Conservation (phyloP, 257 asterid genomes). For the Salvia rosmarinus region DNA sequence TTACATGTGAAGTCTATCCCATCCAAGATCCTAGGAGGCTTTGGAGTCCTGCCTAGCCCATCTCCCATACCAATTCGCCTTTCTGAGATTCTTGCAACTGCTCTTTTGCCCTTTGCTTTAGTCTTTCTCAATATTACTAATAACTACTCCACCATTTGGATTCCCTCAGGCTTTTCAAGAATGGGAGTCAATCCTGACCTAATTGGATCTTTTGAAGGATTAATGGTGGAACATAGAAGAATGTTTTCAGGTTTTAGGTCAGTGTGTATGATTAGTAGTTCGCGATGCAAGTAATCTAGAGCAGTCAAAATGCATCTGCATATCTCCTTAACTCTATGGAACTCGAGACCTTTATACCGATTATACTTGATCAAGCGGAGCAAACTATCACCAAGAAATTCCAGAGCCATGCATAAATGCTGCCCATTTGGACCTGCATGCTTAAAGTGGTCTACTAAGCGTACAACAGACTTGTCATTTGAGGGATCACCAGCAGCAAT, state of each 20-base stretch:
- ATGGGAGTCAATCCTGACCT: slow-evolving; percentile 76
- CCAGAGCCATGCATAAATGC: slow-evolving; percentile 95
- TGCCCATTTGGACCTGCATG: slow-evolving; percentile 98
- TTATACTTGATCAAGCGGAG: slow-evolving; percentile 74
- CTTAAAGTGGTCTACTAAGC: slow-evolving; percentile 82
- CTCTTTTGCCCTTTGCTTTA: slow-evolving; percentile 92
- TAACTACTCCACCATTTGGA: slow-evolving; percentile 60
- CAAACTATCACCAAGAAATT: slow-evolving; percentile 94
- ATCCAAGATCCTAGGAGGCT: slow-evolving; percentile 75
- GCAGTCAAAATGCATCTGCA: slow-evolving; percentile 89
- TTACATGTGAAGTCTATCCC: slow-evolving; percentile 86
- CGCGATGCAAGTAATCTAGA: slow-evolving; percentile 82
- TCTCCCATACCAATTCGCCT: slow-evolving; percentile 73
- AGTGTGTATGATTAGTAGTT: slow-evolving; percentile 80
- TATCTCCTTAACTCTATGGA: slow-evolving; percentile 83
- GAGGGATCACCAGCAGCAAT: slow-evolving; percentile 77
- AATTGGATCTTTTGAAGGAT: slow-evolving; percentile 86
- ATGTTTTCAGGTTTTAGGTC: slow-evolving; percentile 97
- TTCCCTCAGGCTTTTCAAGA: slow-evolving; percentile 78
- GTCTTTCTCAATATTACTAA: slow-evolving; percentile 75
- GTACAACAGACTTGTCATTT: slow-evolving; percentile 66
- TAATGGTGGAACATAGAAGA: slow-evolving; percentile 74
- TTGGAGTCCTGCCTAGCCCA: slow-evolving; percentile 48
- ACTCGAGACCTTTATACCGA: slow-evolving; percentile 79
- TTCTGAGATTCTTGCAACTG: slow-evolving; percentile 86